Evolutionary conservation across 2,329 filamentous ascomycete species (phyloP).

Genomic region (Chaetomiaceae sp.): DNA sequence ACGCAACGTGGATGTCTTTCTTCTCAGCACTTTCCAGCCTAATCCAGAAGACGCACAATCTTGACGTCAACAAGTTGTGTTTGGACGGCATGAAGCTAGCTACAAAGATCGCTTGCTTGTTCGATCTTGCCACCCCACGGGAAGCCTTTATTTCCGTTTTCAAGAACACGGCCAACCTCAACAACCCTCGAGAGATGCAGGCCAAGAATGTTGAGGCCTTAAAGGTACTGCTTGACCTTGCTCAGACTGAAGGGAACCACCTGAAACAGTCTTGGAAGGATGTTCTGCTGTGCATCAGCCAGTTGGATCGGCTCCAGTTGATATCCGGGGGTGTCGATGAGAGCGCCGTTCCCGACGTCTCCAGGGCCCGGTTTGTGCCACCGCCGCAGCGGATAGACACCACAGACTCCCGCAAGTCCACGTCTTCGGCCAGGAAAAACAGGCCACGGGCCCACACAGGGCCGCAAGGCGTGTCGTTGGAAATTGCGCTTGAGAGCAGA

Average conservation of each 20-base stretch:
- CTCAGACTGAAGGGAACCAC: slow-evolving; percentile 86
- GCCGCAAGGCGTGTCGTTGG: slow-evolving; percentile 63
- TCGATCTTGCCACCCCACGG: slow-evolving; percentile 86
- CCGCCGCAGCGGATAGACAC: slow-evolving; percentile 46
- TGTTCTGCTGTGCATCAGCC: slow-evolving; percentile 89
- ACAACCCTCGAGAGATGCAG: slow-evolving; percentile 91
- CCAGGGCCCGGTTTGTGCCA: slow-evolving; percentile 69
- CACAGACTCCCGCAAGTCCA: slow-evolving; percentile 60
- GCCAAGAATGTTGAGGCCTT: slow-evolving; percentile 95
- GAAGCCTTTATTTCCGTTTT: slow-evolving; percentile 93
- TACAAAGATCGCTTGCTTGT: slow-evolving; percentile 87
- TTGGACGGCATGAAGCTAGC: slow-evolving; percentile 94
- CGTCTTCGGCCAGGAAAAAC: slow-evolving; percentile 51
- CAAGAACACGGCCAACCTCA: slow-evolving; percentile 90
- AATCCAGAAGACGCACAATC: slow-evolving; percentile 87
- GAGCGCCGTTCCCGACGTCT: slow-evolving; percentile 85
- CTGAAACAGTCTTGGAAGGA: slow-evolving; percentile 92
- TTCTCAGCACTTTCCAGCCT: slow-evolving; percentile 90
- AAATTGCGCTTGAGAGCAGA: slow-evolving; percentile 86
- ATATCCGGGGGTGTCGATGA: slow-evolving; percentile 95
- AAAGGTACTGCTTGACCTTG: slow-evolving; percentile 85
- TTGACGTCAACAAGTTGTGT: slow-evolving; percentile 87
- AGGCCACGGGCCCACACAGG: slow-evolving; percentile 52
- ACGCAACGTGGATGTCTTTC: slow-evolving; percentile 99
- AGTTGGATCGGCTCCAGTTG: slow-evolving; percentile 90